These are phyloP conservation scores for Neoconidiobolus thromboides DNA, from an alignment of 371 early-diverging fungal species.

Conservation along the genomic window DNA sequence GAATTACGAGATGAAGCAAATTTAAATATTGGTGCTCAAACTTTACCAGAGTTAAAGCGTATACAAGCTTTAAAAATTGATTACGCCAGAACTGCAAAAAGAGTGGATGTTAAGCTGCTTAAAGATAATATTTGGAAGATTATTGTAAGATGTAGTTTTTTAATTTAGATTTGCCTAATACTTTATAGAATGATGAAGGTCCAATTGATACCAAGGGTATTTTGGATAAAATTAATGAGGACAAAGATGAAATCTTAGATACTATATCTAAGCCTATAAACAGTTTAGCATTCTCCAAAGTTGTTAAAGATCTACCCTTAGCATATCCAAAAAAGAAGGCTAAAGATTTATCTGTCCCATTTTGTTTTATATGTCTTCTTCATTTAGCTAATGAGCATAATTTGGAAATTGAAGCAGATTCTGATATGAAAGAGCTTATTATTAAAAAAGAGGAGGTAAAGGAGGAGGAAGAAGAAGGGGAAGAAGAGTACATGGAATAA, in stretches of 20 bases:
- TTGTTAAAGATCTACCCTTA: constrained; percentile 41
- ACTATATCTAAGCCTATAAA: constrained; percentile 18
- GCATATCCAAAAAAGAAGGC: constrained; percentile 56
- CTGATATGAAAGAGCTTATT: constrained; percentile 7
- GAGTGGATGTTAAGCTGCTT: constrained; percentile 82
- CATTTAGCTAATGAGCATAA: constrained; percentile 90
- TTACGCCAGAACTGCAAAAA: constrained; percentile 74
- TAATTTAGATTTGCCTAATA: neutral
- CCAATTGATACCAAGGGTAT: constrained; percentile 1
- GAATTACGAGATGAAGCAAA: neutral
- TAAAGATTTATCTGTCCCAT: constrained; percentile 81
- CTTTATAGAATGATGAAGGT: neutral
- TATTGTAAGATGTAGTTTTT: neutral
- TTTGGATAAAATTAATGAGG: neutral
- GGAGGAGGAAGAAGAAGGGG: neutral
- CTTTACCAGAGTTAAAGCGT: constrained; percentile 27
- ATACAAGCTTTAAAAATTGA: constrained; percentile 53
- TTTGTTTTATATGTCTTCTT: constrained; percentile 88
- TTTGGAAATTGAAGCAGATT: constrained; percentile 20
- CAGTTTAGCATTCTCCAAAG: constrained; percentile 42
- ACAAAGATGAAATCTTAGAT: constrained; percentile 7
- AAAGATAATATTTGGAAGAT: constrained; percentile 86
- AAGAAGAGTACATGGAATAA: too few relatives aligned
- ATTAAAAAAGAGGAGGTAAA: neutral
- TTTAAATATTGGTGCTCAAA: constrained; percentile 11